Evolutionary conservation across 2,329 filamentous ascomycete genomes (phyloP).

Genomic region (Monilinia fructicola): DNA sequence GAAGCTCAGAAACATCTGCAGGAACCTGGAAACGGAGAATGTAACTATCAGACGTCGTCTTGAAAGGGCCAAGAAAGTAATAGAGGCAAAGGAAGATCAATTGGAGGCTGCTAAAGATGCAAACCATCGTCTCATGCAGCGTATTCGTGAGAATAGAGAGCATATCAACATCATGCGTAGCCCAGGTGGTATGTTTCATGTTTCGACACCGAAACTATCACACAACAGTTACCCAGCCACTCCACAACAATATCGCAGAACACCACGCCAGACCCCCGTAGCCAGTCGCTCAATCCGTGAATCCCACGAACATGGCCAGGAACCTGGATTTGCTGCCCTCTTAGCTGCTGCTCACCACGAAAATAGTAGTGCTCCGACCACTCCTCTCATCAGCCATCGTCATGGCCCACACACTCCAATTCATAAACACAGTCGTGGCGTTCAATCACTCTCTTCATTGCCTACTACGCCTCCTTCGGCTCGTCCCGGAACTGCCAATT

Average conservation of each 20-base stretch:
- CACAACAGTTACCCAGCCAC: slow-evolving; percentile 42
- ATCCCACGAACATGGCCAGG: slow-evolving; percentile 53
- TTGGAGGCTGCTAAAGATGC: slow-evolving; percentile 70
- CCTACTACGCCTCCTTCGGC: slow-evolving; percentile 69
- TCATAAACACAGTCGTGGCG: slow-evolving; percentile 68
- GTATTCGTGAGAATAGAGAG: slow-evolving; percentile 86
- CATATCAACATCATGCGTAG: slow-evolving; percentile 79
- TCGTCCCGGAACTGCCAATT: slow-evolving; percentile 47
- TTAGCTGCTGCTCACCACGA: slow-evolving; percentile 73
- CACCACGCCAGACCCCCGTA: slow-evolving; percentile 53
- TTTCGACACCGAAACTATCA: slow-evolving; percentile 56
- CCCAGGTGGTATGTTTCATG: slow-evolving; percentile 67
- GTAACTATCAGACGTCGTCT: slow-evolving; percentile 62
- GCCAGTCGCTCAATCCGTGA: slow-evolving; percentile 40
- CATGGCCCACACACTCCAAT: slow-evolving; percentile 46
- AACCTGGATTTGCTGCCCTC: slow-evolving; percentile 69
- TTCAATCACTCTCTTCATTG: slow-evolving; percentile 81
- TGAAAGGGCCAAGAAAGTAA: slow-evolving; percentile 72
- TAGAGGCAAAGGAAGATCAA: slow-evolving; percentile 75
- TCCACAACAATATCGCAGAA: slow-evolving; percentile 46
- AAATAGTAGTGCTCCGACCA: slow-evolving; percentile 71
- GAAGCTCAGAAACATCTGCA: slow-evolving; percentile 65
- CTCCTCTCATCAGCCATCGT: slow-evolving; percentile 48
- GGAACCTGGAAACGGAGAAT: slow-evolving; percentile 66
- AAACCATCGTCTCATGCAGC: slow-evolving; percentile 72